phyloP scores from a whole-genome alignment of 176 grass and related monocot genomes.

The Juncus inflexus region DNA sequence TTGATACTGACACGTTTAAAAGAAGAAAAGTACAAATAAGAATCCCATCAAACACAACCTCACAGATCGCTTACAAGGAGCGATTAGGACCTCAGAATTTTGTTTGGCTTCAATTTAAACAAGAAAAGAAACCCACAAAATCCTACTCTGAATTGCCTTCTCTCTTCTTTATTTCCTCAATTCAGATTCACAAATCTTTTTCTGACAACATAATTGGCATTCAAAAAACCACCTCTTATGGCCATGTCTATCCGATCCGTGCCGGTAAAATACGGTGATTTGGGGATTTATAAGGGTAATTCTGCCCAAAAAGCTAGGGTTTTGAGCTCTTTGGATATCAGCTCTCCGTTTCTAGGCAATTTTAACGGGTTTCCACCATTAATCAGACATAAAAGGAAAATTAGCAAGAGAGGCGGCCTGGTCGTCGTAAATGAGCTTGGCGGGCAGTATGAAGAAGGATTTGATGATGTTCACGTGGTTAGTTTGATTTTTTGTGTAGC shows the following conservation, averaged over 20 bases:
- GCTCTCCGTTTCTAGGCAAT: constrained; percentile 24
- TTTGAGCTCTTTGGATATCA: constrained; percentile 19
- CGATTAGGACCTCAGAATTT: constrained; percentile 34
- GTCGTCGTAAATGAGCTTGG: constrained; percentile 39
- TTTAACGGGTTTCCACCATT: constrained; percentile 10
- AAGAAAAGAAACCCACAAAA: constrained; percentile 9
- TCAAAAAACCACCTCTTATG: constrained; percentile 1
- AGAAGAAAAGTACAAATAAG: constrained; percentile 20
- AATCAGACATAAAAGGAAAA: constrained; percentile 14
- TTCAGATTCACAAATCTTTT: not conserved
- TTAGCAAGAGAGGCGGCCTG: constrained; percentile 17
- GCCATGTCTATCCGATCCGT: constrained; percentile 41
- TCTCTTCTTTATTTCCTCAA: not conserved
- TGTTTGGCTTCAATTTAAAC: constrained; percentile 38
- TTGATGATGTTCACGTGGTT: constrained; percentile 36
- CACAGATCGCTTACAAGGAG: constrained; percentile 1
- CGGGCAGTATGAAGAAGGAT: constrained; percentile 41
- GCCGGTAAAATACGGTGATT: constrained; percentile 4
- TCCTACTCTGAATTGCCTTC: not conserved
- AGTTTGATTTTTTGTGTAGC: not conserved
- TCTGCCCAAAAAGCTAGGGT: not conserved
- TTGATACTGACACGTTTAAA: constrained; percentile 15
- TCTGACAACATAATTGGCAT: not conserved
- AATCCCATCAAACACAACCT: not conserved
- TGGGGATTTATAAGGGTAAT: constrained; percentile 19